Evolutionary conservation across 257 asterid species (phyloP), one percentile per base, ranked within the genome.

Genomic region (Salvia splendens): DNA sequence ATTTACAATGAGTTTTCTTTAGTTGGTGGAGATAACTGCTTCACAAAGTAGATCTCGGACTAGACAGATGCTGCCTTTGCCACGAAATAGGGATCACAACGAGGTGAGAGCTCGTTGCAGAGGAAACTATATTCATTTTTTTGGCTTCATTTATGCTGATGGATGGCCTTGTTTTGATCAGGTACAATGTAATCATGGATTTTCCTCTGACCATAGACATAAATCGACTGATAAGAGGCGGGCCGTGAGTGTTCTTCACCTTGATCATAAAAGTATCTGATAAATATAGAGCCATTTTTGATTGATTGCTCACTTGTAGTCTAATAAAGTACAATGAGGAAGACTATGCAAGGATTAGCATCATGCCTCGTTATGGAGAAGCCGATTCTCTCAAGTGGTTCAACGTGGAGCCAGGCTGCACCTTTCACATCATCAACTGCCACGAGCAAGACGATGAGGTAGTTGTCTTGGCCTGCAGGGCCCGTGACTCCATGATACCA

Each of bases 341-440:
- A 51, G 84, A 72, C 51, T 83, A 77, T 60, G 92, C 95, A 0
- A 82, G 90, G 76, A 84, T 91, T 2, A 92, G 97, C 50, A 64
- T 91, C 61, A 84, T 91, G 96, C 96, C 95, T 58, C 92, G 87
- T 11, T 91, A 81, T 67, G 97, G 97, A 51, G 86, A 82, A 64
- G 79, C 87, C 8, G 79, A 75, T 69, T 87, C 95, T 4, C 30
- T 91, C 38, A 62, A 16, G 41, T 91, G 95, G 97, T 91, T 91
- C 70, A 77, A 71, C 24, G 92, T 88, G 7, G 82, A 88, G 72
- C 81, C 96, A 43, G 32, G 87, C 58, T 63, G 84, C 35, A 77
- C 71, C 17, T 84, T 86, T 71, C 96, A 90, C 76, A 73, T 87
- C n/a, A 12, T 90, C 72, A 90, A 90, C 61, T 87, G 90, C 48